Conservation (phyloP, 768 basidiomycete genomes). For the Hygrophorus russula region DNA sequence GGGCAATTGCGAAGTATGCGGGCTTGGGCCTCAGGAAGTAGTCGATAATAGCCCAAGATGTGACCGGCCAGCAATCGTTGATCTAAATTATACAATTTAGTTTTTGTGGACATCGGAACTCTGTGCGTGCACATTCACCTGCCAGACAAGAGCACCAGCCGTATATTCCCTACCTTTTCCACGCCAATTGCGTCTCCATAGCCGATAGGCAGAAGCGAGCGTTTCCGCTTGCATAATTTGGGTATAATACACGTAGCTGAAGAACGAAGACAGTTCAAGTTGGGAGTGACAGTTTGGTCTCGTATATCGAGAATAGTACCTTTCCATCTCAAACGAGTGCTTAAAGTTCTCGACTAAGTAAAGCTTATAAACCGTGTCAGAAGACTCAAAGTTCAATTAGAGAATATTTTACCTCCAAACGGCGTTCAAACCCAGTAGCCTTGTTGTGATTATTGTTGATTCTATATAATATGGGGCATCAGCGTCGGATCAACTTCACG, state of each 20-base stretch:
- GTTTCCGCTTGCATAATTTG: conserved; percentile 96
- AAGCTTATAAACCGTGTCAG: conserved; percentile 30
- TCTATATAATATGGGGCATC: conserved; percentile 20
- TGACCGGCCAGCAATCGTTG: conserved; percentile 90
- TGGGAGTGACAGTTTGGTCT: too few species aligned
- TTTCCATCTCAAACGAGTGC: conserved; percentile 80
- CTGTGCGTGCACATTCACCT: conserved; percentile 38
- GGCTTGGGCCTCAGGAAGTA: conserved; percentile 93
- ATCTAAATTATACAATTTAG: conserved; percentile 30
- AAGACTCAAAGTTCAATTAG: not conserved
- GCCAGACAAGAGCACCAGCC: conserved; percentile 91
- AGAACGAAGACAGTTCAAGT: too few species aligned
- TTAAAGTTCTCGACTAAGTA: conserved; percentile 94
- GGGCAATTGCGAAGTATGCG: conserved; percentile 75
- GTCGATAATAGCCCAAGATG: conserved; percentile 90
- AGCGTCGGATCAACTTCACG: not conserved
- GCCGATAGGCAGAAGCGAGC: conserved; percentile 74
- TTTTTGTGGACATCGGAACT: not conserved
- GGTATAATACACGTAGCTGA: conserved; percentile 85
- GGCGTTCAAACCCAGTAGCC: conserved; percentile 76
- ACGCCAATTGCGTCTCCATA: conserved; percentile 88
- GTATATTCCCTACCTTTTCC: conserved; percentile 82
- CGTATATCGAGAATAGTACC: conserved; percentile 24
- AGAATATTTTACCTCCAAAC: conserved; percentile 51
- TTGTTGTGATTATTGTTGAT: conserved; percentile 82